Evolutionary conservation across 495 filamentous ascomycete genomes (phyloP), one percentile per base, ranked within the genome.

Genomic region (Parathielavia appendiculata): DNA sequence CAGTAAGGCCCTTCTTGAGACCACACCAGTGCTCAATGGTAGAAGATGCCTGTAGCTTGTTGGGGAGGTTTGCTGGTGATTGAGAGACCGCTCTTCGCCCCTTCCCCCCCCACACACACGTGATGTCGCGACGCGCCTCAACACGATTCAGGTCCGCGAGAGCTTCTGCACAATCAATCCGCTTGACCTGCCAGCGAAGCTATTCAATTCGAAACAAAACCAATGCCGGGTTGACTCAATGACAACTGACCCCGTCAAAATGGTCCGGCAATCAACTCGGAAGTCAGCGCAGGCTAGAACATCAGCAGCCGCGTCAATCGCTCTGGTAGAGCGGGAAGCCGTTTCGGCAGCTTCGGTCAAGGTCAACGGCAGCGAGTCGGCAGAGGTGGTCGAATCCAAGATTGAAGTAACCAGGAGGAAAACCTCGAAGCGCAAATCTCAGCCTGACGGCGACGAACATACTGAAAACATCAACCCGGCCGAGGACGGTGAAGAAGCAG

Each of bases 391-490:
- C 19, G 44, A 51, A 35, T 36, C 62, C 20, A 56, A 62, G 36
- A 49, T 51, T 8, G 50, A 58, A 5, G 51, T 51, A 12, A 47
- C 56, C 30, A 64, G 66, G 36, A 40, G 54, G 5, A 56, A 61
- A 17, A 55, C 51, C 11, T 58, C 66, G 56, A 76, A 73, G 60
- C 74, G 73, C 47, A 78, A 78, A 62, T 40, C 56, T 16, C 57
- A 65, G n/a, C 49, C 43, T 14, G 63, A 67, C 11, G 63, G 63
- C 23, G 68, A 68, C 34, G 61, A 30, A 30, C 3, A 62, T 38
- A 6, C 36, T 35, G 61, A 65, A 20, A 51, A 63, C 58, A 35
- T 32, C 20, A 45, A 63, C 38, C 48, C 44, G 35, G 56, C 59
- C 56, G 56, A 71, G 36, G 59, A 66, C 13, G n/a, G n/a, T n/a